These are phyloP conservation scores for Lecanicillium sp. DNA, from an alignment of 2,329 filamentous ascomycete species.

Conservation along the genomic window DNA sequence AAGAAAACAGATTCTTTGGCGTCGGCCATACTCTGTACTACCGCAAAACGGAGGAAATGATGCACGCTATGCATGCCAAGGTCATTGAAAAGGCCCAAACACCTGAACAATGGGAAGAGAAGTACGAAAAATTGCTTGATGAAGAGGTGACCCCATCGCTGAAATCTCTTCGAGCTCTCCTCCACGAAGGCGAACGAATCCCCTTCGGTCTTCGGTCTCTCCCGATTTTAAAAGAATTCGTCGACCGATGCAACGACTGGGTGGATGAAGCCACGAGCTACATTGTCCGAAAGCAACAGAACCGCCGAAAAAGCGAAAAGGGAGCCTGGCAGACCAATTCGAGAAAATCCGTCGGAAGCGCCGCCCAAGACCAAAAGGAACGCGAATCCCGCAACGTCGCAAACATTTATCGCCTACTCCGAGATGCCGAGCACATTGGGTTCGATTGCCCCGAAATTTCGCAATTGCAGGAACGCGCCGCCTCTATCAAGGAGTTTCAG, in stretches of 20 bases:
- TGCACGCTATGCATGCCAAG: constrained; percentile 61
- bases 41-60: constrained; percentile 65
- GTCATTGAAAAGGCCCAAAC: constrained; percentile 79
- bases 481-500: constrained; percentile 80
- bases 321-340: constrained; percentile 65
- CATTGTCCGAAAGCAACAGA: constrained; percentile 95
- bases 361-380: constrained; percentile 63
- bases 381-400: constrained; percentile 81
- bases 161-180: constrained; percentile 73
- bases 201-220: constrained; percentile 82
- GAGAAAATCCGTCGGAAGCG: constrained; percentile 56
- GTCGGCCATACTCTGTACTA: constrained; percentile 68
- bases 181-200: constrained; percentile 93
- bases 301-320: constrained; percentile 90
- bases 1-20: constrained; percentile 60
- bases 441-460: constrained; percentile 92
- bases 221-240: constrained; percentile 75
- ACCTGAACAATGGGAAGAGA: constrained; percentile 84
- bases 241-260: constrained; percentile 95
- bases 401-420: constrained; percentile 78
- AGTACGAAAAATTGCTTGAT: constrained; percentile 76
- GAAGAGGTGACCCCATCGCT: constrained; percentile 79
- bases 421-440: constrained; percentile 75
- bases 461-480: constrained; percentile 75
- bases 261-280: constrained; percentile 95